Evolutionary conservation across 2,329 filamentous ascomycete genomes (phyloP).

Genomic region (Sarocladiaceae sp.): DNA sequence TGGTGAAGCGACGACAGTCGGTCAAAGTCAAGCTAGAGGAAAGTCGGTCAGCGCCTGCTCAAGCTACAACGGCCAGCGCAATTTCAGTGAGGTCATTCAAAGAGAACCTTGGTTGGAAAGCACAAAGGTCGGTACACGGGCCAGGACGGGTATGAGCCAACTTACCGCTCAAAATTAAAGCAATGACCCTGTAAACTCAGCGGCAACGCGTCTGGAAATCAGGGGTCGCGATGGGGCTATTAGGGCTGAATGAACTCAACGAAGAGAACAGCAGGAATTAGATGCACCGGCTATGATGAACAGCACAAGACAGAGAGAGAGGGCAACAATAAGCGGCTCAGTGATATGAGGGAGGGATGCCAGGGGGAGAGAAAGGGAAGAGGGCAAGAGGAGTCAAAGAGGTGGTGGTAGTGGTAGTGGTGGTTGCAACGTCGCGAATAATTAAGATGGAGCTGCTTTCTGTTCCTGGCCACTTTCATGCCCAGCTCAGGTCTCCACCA

Average conservation of each 20-base stretch:
- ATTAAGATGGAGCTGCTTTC: background rate
- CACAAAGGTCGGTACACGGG: background rate
- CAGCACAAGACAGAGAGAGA: too few species aligned
- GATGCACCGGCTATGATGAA: too few species aligned
- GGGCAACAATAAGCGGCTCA: background rate
- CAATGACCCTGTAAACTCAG: background rate
- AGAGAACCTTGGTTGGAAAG: too few species aligned
- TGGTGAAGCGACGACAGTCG: background rate
- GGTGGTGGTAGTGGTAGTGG: background rate
- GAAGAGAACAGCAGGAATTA: constrained; percentile 2
- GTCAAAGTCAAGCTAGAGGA: constrained; percentile 1
- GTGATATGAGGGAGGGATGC: background rate
- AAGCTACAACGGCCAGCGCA: too few species aligned
- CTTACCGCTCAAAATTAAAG: background rate
- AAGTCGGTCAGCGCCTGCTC: background rate
- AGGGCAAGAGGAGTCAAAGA: background rate
- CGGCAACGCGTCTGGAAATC: background rate
- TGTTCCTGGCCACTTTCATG: too few species aligned
- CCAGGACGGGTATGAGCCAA: background rate
- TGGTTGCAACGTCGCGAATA: background rate
- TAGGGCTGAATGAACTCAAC: background rate
- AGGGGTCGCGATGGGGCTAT: background rate
- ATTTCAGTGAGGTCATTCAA: too few species aligned
- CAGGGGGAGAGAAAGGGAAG: background rate
- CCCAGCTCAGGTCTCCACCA: too few species aligned